These are phyloP conservation scores for Zelopaecilomyces penicillatus DNA, from an alignment of 2,329 filamentous ascomycete species.

Conservation along the genomic window DNA sequence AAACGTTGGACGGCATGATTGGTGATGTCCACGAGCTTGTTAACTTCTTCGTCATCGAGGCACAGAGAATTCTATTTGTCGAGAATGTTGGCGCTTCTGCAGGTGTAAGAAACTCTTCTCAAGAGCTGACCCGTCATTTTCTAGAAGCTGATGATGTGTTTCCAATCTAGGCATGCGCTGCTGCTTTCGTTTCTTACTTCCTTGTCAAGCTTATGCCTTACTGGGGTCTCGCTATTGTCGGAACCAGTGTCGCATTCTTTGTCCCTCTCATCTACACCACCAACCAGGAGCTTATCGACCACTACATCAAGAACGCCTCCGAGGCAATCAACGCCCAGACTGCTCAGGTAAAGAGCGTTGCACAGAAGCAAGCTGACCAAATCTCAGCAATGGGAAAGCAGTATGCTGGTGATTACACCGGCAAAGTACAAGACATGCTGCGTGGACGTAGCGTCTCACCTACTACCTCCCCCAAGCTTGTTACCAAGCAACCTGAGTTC, in stretches of 20 bases:
- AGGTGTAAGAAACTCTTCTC: constrained; percentile 38
- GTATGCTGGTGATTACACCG: constrained; percentile 59
- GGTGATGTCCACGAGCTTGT: constrained; percentile 59
- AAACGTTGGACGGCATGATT: constrained; percentile 52
- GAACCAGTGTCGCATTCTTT: constrained; percentile 51
- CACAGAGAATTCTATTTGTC: constrained; percentile 58
- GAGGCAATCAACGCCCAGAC: constrained; percentile 55
- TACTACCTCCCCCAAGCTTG: constrained; percentile 30
- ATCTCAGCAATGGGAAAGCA: constrained; percentile 57
- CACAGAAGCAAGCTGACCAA: constrained; percentile 55
- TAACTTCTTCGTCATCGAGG: constrained; percentile 66
- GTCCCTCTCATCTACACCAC: constrained; percentile 55
- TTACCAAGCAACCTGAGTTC: constrained; percentile 24
- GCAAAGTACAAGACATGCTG: constrained; percentile 58
- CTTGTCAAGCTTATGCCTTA: constrained; percentile 62
- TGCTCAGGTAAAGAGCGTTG: constrained; percentile 51
- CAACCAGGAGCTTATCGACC: constrained; percentile 63
- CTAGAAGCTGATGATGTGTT: not conserved
- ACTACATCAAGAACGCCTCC: constrained; percentile 49
- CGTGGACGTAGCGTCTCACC: constrained; percentile 39
- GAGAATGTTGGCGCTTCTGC: constrained; percentile 56
- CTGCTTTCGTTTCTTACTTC: constrained; percentile 57
- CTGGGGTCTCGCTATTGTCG: constrained; percentile 58
- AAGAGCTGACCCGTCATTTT: not conserved
- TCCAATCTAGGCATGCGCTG: constrained; percentile 43